phyloP scores from a whole-genome alignment of 2,329 filamentous ascomycete genomes.

The Sclerotiophoma versabilis region DNA sequence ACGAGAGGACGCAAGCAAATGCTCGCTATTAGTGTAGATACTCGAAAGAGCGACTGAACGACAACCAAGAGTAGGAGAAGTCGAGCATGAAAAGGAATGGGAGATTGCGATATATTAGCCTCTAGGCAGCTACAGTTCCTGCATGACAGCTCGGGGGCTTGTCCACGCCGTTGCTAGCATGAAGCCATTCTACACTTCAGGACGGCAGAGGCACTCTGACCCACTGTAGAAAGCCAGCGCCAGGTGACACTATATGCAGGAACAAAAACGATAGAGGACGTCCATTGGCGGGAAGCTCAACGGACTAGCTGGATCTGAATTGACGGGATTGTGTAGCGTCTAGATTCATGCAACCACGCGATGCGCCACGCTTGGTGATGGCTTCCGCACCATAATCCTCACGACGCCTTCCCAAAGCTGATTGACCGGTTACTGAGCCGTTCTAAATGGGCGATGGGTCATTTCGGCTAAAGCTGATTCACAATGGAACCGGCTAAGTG shows the following conservation, averaged over 20 bases:
- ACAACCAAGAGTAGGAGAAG: constrained; percentile 31
- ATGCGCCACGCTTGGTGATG: constrained; percentile 30
- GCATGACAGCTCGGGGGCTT: constrained; percentile 32
- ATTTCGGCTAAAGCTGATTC: constrained; percentile 34
- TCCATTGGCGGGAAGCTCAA: constrained; percentile 21
- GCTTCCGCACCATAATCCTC: constrained; percentile 20
- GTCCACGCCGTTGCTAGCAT: constrained; percentile 31
- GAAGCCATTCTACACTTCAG: constrained; percentile 30
- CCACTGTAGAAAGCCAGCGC: constrained; percentile 15
- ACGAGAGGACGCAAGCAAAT: constrained; percentile 65
- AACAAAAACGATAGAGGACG: constrained; percentile 21
- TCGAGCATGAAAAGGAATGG: constrained; percentile 33
- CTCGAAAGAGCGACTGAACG: constrained; percentile 41
- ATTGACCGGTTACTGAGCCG: constrained; percentile 32
- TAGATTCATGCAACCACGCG: constrained; percentile 19
- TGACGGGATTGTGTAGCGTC: constrained; percentile 26
- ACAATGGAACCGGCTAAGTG: background rate
- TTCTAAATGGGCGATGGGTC: constrained; percentile 15
- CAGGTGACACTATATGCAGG: constrained; percentile 26
- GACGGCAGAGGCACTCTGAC: constrained; percentile 17
- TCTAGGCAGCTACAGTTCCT: constrained; percentile 32
- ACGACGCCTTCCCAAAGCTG: constrained; percentile 26
- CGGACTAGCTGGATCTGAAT: constrained; percentile 25
- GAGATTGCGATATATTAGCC: constrained; percentile 37
- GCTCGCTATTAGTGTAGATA: constrained; percentile 42